Evolutionary conservation across 495 filamentous ascomycete genomes (phyloP).

Genomic region (Astrothelium subdiscretum): DNA sequence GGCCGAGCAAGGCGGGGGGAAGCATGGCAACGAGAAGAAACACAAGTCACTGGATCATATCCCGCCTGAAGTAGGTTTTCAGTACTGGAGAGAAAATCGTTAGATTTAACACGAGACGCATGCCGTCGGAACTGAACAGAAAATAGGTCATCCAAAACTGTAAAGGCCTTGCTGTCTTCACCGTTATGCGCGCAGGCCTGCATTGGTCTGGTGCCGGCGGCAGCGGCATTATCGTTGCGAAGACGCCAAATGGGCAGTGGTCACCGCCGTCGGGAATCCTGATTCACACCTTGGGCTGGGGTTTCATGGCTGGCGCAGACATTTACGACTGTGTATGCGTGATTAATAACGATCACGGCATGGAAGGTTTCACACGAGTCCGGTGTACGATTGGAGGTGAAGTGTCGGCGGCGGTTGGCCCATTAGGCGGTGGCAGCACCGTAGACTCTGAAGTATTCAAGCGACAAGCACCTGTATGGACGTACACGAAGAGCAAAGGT

Average conservation of each 20-base stretch:
- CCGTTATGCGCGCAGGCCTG: conserved; percentile 79
- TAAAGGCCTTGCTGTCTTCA: conserved; percentile 80
- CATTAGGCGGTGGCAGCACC: conserved; percentile 59
- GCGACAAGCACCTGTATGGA: conserved; percentile 63
- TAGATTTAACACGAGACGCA: not conserved
- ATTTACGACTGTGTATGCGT: conserved; percentile 88
- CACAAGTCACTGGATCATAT: conserved; percentile 68
- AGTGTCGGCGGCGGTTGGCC: conserved; percentile 62
- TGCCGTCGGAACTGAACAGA: not conserved
- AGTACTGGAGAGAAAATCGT: not conserved
- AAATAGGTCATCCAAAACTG: conserved; percentile 60
- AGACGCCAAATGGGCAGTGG: conserved; percentile 73
- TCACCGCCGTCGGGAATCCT: conserved; percentile 79
- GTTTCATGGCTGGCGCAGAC: conserved; percentile 77
- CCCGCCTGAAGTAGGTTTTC: conserved; percentile 42
- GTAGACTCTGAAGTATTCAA: conserved; percentile 61
- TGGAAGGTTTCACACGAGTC: conserved; percentile 68
- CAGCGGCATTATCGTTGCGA: conserved; percentile 68
- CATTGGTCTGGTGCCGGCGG: conserved; percentile 81
- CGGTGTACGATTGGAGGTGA: conserved; percentile 68
- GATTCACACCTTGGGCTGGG: conserved; percentile 69
- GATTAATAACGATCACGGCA: conserved; percentile 69
- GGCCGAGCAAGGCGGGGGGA: conserved; percentile 28
- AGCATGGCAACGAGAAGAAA: conserved; percentile 48
- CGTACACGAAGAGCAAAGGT: conserved; percentile 76